Base-by-base conservation (phyloP, 805 yeast genomes). In the Schwanniomyces polymorphus region DNA sequence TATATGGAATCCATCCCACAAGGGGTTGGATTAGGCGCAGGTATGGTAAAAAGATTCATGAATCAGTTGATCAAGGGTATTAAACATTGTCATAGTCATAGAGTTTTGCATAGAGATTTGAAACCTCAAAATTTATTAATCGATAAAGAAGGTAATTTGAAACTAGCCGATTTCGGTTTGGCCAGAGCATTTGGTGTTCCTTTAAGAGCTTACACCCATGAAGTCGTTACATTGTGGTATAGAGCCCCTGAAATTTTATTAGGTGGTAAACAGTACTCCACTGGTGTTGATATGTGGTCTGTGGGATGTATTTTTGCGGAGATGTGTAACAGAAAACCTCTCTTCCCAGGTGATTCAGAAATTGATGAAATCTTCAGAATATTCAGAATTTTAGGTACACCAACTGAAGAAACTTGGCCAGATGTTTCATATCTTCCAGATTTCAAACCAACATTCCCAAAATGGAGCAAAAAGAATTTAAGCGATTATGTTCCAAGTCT, bases 261-360 rank as follows among this genome's bases (percentile, higher is more conserved):
- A 54, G 99, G 99, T 11, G 97, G 97, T 3, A 88, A 95, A 56
- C 97, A 94, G 61, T 94, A 94, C 67, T 89, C 97, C 29, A 94
- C 98, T 0, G 97, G 98, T 16, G 97, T 94, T 44, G 99, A 94
- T 66, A 91, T 94, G 87, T 94, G 99, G 99, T 89, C 97, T 9
- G 88, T 92, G 51, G 99, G 99, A 12, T 91, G 97, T 64, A 94
- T 94, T 41, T 88, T 94, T 66, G 99, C 97, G 6, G 99, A 94
- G 65, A 91, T 94, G 98, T 90, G 91, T 48, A 89, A 91, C 58
- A 84, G 99, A 46, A 89, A 89, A 65, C 97, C 99, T 7, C 68
- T 94, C 44, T 92, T 94, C 71, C 96, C 98, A 0, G 99, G 99
- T 5, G 97, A 94, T 65, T 90, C 97, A 9, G 99, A 94, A 65